Evolutionary conservation across 2,329 filamentous ascomycete genomes (phyloP), one percentile per base, ranked within the genome.

Genomic region (Fusarium haematococcum): DNA sequence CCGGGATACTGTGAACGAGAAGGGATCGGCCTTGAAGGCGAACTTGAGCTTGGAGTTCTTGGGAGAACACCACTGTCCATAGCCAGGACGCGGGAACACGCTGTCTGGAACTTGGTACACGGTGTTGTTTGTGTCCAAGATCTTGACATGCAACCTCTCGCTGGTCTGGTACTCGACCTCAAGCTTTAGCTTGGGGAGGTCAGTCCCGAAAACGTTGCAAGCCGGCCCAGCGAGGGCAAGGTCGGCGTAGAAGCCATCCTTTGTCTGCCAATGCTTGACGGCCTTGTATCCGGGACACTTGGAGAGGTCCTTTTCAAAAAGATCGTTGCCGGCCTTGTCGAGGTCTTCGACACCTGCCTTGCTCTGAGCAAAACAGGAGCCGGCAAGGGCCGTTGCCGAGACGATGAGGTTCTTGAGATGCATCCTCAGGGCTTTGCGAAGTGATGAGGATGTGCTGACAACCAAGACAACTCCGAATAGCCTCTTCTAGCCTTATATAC

Each of bases 191-290:
- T 88, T 84, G 27, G 91, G 86, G 32, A 97, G 85, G 79, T 97
- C 95, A 9, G 88, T 92, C 0, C 95, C 94, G 73, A 96, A 97
- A 25, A 91, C 89, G 81, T 96, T 93, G 85, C 94, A 97, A 7
- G 92, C 86, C 11, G 85, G 78, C 0, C 94, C 94, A 9, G 92
- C 92, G 13, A 97, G 87, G 4, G 83, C 87, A 57, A 97, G 85
- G 73, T 93, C 88, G 2, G 94, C 95, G 1, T 89, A 93, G 63
- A 97, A 83, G 10, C 90, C 90, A 59, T 84, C 85, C 39, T 81
- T 78, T 0, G 84, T 88, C 60, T 86, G 82, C 61, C 85, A 80
- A 16, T 94, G 85, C 78, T 92, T 90, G 20, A 86, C 88, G 2
- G 92, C 92, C 32, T 80, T 86, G 83, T 95, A 95, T 16, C 93